phyloP scores from a whole-genome alignment of 2,329 filamentous ascomycete genomes.

The Aureobasidium sp. region DNA sequence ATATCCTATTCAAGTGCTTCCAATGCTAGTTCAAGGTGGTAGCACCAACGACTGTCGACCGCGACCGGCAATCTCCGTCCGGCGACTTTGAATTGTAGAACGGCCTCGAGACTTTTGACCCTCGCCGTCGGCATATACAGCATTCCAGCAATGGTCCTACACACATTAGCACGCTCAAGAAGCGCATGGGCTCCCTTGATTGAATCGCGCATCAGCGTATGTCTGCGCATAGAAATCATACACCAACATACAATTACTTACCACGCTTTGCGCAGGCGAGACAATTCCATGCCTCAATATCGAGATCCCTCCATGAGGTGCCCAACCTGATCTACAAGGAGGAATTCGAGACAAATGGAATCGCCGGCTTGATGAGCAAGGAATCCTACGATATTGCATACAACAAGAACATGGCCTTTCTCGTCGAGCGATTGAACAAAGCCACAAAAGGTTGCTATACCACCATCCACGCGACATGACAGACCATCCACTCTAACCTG shows the following conservation, averaged over 20 bases:
- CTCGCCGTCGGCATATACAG: neutral
- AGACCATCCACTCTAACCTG: neutral
- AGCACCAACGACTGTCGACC: neutral
- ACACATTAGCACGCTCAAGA: conserved; percentile 6
- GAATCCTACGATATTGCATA: conserved; percentile 70
- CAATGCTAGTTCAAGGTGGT: neutral
- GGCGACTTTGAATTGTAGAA: neutral
- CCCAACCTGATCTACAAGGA: conserved; percentile 14
- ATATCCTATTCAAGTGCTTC: neutral
- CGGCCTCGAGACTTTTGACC: neutral
- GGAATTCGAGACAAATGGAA: conserved; percentile 5
- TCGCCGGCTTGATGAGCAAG: conserved; percentile 55
- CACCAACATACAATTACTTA: neutral
- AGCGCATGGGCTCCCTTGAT: conserved; percentile 6
- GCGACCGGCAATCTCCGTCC: neutral
- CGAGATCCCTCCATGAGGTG: conserved; percentile 10
- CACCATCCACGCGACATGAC: neutral
- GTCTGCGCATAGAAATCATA: neutral
- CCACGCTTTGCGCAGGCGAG: conserved; percentile 3
- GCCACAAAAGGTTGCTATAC: conserved; percentile 58
- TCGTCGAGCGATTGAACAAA: conserved; percentile 69
- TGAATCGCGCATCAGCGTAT: neutral
- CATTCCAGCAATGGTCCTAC: conserved; percentile 9
- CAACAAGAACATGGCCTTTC: conserved; percentile 69
- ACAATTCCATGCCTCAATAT: conserved; percentile 10